Conservation (phyloP, 805 yeast genomes). For the Metschnikowia orientalis region DNA sequence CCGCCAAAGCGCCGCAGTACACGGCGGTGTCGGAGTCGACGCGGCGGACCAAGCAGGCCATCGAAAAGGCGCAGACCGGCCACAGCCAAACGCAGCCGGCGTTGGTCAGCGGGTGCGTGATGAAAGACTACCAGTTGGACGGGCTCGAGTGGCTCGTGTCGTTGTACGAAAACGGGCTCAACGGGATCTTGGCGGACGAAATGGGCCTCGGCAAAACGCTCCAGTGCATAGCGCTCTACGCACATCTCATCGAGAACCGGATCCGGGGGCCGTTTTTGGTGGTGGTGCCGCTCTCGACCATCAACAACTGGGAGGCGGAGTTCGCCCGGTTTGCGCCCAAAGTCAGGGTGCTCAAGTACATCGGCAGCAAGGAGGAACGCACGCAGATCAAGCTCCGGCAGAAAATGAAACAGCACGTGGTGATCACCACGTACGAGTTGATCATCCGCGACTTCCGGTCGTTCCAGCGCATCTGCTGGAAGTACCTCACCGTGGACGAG, state of each 20-base stretch:
- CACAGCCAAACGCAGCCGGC: constrained; percentile 29
- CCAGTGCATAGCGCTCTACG: constrained; percentile 76
- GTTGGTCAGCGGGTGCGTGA: constrained; percentile 41
- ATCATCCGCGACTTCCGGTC: constrained; percentile 62
- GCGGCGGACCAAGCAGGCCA: constrained; percentile 19
- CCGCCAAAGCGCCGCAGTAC: neutral
- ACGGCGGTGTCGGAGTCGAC: constrained; percentile 16
- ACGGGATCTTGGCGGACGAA: constrained; percentile 95
- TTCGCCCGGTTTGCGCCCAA: constrained; percentile 68
- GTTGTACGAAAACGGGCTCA: constrained; percentile 85
- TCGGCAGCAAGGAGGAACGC: constrained; percentile 61
- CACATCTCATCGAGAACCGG: constrained; percentile 74
- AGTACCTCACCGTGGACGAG: constrained; percentile 86
- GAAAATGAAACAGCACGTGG: constrained; percentile 40
- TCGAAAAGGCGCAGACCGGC: constrained; percentile 24
- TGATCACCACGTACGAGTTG: constrained; percentile 80
- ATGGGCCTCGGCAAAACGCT: constrained; percentile 97
- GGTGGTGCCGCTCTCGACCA: constrained; percentile 79
- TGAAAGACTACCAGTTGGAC: constrained; percentile 82
- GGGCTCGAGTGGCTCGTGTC: constrained; percentile 91
- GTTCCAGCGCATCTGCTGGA: constrained; percentile 61
- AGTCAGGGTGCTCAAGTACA: constrained; percentile 57
- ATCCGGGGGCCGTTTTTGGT: constrained; percentile 73
- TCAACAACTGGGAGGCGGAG: constrained; percentile 81
- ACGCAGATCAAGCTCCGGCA: constrained; percentile 33